Evolutionary conservation across 371 early-diverging fungal species (phyloP), one percentile per base, ranked within the genome.

Genomic region (Nematocida ausubeli): DNA sequence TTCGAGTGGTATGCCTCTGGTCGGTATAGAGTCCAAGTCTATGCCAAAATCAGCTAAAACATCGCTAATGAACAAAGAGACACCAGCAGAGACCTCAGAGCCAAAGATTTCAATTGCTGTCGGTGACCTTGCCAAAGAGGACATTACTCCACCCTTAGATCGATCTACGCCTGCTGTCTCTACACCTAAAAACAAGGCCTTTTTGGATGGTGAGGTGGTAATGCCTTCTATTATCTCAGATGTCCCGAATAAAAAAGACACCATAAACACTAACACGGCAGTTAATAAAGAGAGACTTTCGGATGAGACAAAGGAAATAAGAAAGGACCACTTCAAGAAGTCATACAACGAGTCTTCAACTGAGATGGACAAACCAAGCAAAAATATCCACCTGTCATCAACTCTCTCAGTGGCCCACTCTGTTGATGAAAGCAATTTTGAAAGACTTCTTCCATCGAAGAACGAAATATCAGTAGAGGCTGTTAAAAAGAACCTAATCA

Each of bases 401-500:
- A 60, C 60, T 1, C 32, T 60, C 12, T 60, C 60, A 35, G 37
- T 60, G 7, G 60, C 35, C 16, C 60, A 60, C 35, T 22, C 60
- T 12, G 60, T 39, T 24, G 60, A 60, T 32, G 60, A 60, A 19
- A 60, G 60, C 24, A 75, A 65, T 55, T 75, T 75, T 75, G 65
- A 75, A 35, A 40, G 78, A 49, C 19, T 75, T 14, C 78, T 75
- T 24, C 78, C 78, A 19, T 56, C 39, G 51, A 64, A 57, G 35
- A 54, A 47, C n/a, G 65, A 40, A 32, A 64, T 44, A 24, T 9
- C 16, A n/a, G 40, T 22, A n/a, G 49, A 47, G 44, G 12, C 28
- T 6, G 19, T 14, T 22, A 47, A 64, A 3, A 58, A 37, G 19
- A 12, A 28, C 7, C 16, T 14, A 22, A 24, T 22, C 14, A 5